These are phyloP conservation scores for Triticum monococcum DNA, from an alignment of 176 grass and related monocot genomes.

Conservation along the genomic window DNA sequence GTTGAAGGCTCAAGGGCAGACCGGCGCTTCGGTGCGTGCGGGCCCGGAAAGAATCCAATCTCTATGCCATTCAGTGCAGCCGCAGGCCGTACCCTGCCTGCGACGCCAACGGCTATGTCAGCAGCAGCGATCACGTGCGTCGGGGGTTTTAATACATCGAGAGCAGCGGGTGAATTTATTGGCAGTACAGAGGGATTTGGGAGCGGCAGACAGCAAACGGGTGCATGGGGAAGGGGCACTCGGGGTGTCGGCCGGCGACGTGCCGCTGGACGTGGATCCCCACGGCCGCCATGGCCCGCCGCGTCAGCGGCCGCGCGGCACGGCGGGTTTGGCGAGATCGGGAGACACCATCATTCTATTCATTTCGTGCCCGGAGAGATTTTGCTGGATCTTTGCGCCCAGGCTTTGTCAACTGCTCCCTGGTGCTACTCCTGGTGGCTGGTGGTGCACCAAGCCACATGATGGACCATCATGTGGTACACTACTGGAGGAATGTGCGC, in stretches of 20 bases:
- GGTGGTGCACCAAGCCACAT: background rate
- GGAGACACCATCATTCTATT: background rate
- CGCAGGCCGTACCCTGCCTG: background rate
- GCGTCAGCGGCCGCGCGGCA: background rate
- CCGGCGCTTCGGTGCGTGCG: background rate
- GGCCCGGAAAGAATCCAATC: conserved; percentile 27
- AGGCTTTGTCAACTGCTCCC: conserved; percentile 29
- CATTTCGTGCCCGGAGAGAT: conserved; percentile 11
- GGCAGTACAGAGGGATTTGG: conserved; percentile 13
- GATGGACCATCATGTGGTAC: background rate
- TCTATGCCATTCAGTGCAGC: conserved; percentile 27
- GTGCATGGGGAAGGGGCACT: background rate
- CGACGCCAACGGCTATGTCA: conserved; percentile 26
- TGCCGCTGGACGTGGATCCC: conserved; percentile 33
- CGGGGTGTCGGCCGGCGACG: conserved; percentile 3
- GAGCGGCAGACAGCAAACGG: background rate
- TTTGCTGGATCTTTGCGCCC: background rate
- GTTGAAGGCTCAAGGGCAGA: background rate
- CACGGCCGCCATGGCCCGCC: background rate
- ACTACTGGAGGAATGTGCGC: conserved; percentile 32
- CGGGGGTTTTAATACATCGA: background rate
- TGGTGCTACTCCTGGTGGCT: background rate
- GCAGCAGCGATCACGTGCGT: conserved; percentile 11
- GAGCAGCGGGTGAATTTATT: conserved; percentile 26
- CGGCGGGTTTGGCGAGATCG: too few species aligned